Evolutionary conservation across 768 basidiomycete species (phyloP), one percentile per base, ranked within the genome.

Genomic region (Tylopilus felleus): DNA sequence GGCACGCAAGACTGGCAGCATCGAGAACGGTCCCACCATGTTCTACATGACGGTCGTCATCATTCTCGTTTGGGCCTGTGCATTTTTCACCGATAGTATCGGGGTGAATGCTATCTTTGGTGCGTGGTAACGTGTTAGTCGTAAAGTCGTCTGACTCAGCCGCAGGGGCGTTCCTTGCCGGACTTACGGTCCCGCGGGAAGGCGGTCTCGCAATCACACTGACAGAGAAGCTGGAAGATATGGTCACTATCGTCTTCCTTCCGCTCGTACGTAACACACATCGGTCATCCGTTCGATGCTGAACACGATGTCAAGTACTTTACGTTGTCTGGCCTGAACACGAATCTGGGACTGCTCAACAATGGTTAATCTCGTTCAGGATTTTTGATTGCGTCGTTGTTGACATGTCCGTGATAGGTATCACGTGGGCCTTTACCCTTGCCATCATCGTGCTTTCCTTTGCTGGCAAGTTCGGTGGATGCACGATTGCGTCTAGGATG

Each of bases 181-280:
- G 88, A 2, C 67, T 90, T 42, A 80, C 88, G 51, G 86, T 98
- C 8, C 96, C 97, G 2, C 83, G 93, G 27, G 88, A 94, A 62
- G 90, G 91, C 3, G 88, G 88, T 3, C 83, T 99, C 33, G 83
- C 88, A 0, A 90, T 94, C 48, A 77, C 85, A 0, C 74, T 98
- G n/a, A 93, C 91, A 0, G 92, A 96, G 62, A 98, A 96, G 65
- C 74, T 98, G n/a, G 97, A 99, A 72, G 96, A 98, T 71, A 85
- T 96, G 80, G 90, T 95, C 3, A 73, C 90, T 0, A 86, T 95
- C 55, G 84, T 95, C 41, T 95, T 97, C 72, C 73, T 97, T 13
- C 94, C 94, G 4, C 74, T 96, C 47, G 90, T 91, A 64, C 56
- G 48, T 52, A 17, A 27, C 31, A 22, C 23, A 12, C 38, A 48